Conservation (phyloP, 345 rosid genomes). For the Rhizophora apiculata region DNA sequence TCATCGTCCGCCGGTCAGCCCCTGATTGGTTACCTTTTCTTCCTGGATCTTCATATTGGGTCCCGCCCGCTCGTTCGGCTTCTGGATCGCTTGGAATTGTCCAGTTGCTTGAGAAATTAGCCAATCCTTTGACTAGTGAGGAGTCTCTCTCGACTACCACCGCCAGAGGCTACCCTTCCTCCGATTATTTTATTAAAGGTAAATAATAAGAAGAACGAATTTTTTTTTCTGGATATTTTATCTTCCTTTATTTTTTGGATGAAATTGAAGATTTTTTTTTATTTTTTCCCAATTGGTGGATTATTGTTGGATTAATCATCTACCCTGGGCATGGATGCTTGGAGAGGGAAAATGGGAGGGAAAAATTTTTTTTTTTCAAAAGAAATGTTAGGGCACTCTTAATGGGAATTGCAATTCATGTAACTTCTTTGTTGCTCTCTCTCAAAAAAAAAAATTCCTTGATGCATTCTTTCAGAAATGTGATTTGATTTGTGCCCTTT, state of each 20-base stretch:
- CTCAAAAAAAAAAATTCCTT: no score
- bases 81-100: slow-evolving; percentile 63
- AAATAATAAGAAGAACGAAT: not conserved
- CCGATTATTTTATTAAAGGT: slow-evolving; percentile 86
- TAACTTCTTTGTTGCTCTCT: no score
- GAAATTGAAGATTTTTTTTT: not conserved
- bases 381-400: no score
- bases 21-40: slow-evolving; percentile 98
- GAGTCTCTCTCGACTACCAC: slow-evolving; percentile 56
- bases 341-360: no score
- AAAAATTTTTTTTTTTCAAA: no score
- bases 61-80: slow-evolving; percentile 59
- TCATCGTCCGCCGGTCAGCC: slow-evolving; percentile 85
- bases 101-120: slow-evolving; percentile 67
- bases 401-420: no score
- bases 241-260: not conserved
- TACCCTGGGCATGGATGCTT: no score
- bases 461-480: no score
- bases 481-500: no score
- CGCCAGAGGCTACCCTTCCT: slow-evolving; percentile 83
- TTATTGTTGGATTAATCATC: no score
- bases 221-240: not conserved
- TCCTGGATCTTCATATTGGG: slow-evolving; percentile 95
- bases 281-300: no score
- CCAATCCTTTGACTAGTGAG: slow-evolving; percentile 53